Percentiles rank a stretch among this genome's conserved stretches.
Evolutionary conservation across 2,329 filamentous ascomycete genomes (phyloP).

Genomic region (Hawksworthiomyces lignivorus): DNA sequence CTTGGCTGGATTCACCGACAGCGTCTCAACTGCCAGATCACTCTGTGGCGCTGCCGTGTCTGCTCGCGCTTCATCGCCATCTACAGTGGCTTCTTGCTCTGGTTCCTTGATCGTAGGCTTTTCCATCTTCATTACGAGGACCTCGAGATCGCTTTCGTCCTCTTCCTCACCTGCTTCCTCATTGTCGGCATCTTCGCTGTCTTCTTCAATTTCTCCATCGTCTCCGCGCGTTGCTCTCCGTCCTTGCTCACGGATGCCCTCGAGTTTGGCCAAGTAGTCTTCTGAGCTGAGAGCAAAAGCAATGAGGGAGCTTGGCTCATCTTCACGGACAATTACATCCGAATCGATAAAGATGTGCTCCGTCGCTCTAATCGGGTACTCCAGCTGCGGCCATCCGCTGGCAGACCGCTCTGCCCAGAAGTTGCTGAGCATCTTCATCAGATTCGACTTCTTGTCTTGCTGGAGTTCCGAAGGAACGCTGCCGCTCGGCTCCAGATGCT

Average conservation of each 20-base stretch:
- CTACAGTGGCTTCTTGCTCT: too few species aligned
- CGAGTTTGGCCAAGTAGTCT: constrained; percentile 77
- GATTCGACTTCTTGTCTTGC: constrained; percentile 84
- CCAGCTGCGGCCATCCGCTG: constrained; percentile 84
- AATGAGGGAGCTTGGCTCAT: constrained; percentile 93
- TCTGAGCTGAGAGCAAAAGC: constrained; percentile 83
- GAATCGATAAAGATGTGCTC: constrained; percentile 97
- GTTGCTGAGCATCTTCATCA: constrained; percentile 92
- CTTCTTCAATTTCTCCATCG: constrained; percentile 18
- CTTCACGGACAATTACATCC: constrained; percentile 93
- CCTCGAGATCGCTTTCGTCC: constrained; percentile 21
- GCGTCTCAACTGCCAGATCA: neutral
- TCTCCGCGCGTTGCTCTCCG: constrained; percentile 19
- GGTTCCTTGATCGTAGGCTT: too few species aligned
- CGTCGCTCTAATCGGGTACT: constrained; percentile 79
- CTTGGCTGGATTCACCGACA: too few species aligned
- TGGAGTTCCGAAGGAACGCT: constrained; percentile 67
- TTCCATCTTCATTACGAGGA: neutral
- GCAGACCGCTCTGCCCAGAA: constrained; percentile 98
- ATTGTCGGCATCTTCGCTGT: constrained; percentile 18
- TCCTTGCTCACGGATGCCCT: constrained; percentile 50
- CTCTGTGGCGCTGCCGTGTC: too few species aligned
- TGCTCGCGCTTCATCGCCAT: too few species aligned
- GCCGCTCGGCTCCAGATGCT: constrained; percentile 51
- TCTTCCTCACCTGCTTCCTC: neutral